Conservation (phyloP, 768 basidiomycete species). For the Amylocystis lapponica region DNA sequence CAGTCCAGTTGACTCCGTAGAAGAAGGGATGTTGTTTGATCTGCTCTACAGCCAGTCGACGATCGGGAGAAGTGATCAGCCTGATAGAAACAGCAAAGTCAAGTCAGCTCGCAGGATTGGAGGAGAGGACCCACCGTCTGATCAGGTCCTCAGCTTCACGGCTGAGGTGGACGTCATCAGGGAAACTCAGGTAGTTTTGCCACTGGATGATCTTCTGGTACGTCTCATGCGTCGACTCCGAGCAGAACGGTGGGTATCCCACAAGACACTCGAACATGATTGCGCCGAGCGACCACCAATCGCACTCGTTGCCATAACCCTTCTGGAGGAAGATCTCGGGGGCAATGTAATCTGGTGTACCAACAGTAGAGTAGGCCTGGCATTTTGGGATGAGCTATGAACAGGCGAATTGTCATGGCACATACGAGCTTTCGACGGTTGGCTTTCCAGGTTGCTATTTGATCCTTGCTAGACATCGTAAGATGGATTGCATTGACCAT, state of each 20-base stretch:
- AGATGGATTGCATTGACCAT: constrained; percentile 97
- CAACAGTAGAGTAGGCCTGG: constrained; percentile 96
- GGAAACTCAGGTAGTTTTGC: constrained; percentile 80
- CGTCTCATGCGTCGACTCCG: constrained; percentile 94
- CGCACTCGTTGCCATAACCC: constrained; percentile 98
- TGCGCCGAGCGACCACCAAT: constrained; percentile 99
- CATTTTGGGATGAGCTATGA: constrained; percentile 1
- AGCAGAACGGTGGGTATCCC: constrained; percentile 96
- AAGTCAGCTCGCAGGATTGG: neutral
- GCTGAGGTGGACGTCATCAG: constrained; percentile 91
- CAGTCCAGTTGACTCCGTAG: constrained; percentile 91
- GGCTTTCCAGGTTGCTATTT: constrained; percentile 98
- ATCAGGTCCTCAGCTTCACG: constrained; percentile 89
- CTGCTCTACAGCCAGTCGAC: constrained; percentile 73
- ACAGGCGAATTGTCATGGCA: constrained; percentile 3
- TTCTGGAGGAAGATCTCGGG: constrained; percentile 95
- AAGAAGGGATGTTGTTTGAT: constrained; percentile 92
- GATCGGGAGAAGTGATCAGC: constrained; percentile 80
- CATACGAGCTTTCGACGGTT: constrained; percentile 89
- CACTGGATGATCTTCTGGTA: constrained; percentile 98
- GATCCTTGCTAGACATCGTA: constrained; percentile 89
- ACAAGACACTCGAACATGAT: constrained; percentile 99
- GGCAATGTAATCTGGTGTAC: constrained; percentile 94
- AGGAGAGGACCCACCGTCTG: constrained; percentile 47
- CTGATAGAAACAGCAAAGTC: constrained; percentile 28